Base-by-base conservation (phyloP, 2,329 filamentous ascomycete species). In the Seiridium unicorne region DNA sequence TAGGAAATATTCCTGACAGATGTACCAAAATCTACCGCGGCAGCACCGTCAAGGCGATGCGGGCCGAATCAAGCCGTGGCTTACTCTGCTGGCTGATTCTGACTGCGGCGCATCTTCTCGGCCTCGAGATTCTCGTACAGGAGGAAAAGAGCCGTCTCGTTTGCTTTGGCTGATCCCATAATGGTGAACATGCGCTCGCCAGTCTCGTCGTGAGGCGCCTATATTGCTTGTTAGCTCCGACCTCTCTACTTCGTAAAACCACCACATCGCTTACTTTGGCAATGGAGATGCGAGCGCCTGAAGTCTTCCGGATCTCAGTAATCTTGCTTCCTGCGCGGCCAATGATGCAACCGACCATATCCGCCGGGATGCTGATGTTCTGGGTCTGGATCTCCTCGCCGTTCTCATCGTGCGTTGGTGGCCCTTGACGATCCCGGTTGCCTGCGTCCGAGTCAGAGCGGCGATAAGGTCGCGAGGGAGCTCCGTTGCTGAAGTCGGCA, bases 131-230 rank as follows among this genome's bases (percentile, higher is more conserved):
- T 99, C 84, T 99, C 95, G 75, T 99, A 99, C 64, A 99, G 83
- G 58, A 99, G 88, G 77, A 97, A 97, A 35, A 99, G 84, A 4
- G 95, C 95, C 68, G 93, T 94, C 79, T 99, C 95, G 71, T 99
- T 99, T 65, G 93, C 92, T 78, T 89, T 90, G 62, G 92, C 89
- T 62, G 91, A 96, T 67, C 95, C 95, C 85, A 96, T 97, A 74
- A 99, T 99, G 72, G 95, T 99, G 81, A 99, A 99, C 95, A 99
- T 99, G 71, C 95, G 89, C 84, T 99, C 95, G 66, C 95, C 95
- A 62, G 92, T 96, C 68, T 98, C 95, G 69, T 99, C 95, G 72
- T 99, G 95, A 60, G 95, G 92, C 51, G 93, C 89, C 84, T 88
- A 5, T 36, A 38, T 26, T 26, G 18, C 18, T 26, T 26, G 18